Base-by-base conservation (phyloP, 768 basidiomycete genomes). In the Peribolospora baueri region DNA sequence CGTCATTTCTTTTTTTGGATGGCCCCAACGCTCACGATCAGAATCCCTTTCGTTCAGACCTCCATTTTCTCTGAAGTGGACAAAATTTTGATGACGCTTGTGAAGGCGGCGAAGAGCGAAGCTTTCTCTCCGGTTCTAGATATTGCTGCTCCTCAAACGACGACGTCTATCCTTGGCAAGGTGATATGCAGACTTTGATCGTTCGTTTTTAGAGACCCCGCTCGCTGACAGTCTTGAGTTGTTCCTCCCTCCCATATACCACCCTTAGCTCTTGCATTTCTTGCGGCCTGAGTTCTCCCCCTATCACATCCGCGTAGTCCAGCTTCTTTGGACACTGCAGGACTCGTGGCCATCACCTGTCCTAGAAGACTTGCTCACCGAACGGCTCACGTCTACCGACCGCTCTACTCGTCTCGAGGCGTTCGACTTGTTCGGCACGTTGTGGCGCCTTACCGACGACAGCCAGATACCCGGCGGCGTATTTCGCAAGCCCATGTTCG, bases 401-500 rank as follows among this genome's bases (percentile, higher is more conserved):
- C 67, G 70, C 5, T 63, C 63, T 2, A 70, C 72, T 46, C 68
- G 74, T 3, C 68, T 74, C 13, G 74, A 76, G 14, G 76, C 78
- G 2, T 84, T 80, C 63, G 83, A 91, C 60, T 83, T 82, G 0
- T 95, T 98, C 65, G 88, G 91, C 3, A 77, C 84, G 3, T 69
- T 98, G 5, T 98, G 91, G 91, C 75, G 87, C 56, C 68, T 88
- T 56, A 81, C 80, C 86, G 90, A 91, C 65, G 91, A 95, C 60
- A 74, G 73, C 54, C 67, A 78, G 48, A 68, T 82, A 1, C 88
- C 90, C 42, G 87, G 90, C 0, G 81, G 84, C 63, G 72, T 73
- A 37, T 79, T 95, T 63, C 81, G 81, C 62, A 72, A 81, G 2
- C 91, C 91, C 0, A 74, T 95, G 75, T 80, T 87, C 74, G 76